phyloP scores from a whole-genome alignment of 345 rosid genomes.

The Ailanthus altissimus region DNA sequence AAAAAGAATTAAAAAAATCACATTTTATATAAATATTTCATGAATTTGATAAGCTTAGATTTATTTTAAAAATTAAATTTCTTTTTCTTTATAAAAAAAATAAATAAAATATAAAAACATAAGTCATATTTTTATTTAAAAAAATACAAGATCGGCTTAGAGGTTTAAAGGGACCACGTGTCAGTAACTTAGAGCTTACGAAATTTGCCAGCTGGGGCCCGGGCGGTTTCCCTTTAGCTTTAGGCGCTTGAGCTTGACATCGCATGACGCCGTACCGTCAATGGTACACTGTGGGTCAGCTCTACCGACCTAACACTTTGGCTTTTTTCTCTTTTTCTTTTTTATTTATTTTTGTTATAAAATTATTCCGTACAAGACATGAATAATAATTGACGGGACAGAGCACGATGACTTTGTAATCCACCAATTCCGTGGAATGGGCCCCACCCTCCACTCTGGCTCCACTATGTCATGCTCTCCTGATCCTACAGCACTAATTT shows the following conservation, averaged over 20 bases:
- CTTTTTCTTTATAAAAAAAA: no score
- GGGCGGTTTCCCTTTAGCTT: neutral
- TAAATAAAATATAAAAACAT: no score
- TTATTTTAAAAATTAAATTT: no score
- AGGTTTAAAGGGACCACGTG: neutral
- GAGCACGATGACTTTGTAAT: neutral
- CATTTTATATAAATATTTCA: neutral
- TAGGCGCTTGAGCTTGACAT: neutral
- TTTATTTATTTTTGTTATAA: neutral
- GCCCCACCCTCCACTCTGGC: neutral
- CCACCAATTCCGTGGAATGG: neutral
- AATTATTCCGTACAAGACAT: slow-evolving; percentile 1
- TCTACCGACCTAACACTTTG: neutral
- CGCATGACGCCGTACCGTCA: slow-evolving; percentile 4
- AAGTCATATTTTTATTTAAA: no score
- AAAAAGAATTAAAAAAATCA: no score
- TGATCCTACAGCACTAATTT: no score
- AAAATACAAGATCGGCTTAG: no score
- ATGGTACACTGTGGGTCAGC: neutral
- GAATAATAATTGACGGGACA: neutral
- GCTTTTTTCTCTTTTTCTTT: neutral
- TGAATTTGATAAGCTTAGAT: no score
- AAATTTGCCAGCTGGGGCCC: neutral
- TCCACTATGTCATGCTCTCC: no score
- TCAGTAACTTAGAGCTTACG: neutral